phyloP scores from a whole-genome alignment of 768 basidiomycete genomes.

The Leccinum aurantiacum region DNA sequence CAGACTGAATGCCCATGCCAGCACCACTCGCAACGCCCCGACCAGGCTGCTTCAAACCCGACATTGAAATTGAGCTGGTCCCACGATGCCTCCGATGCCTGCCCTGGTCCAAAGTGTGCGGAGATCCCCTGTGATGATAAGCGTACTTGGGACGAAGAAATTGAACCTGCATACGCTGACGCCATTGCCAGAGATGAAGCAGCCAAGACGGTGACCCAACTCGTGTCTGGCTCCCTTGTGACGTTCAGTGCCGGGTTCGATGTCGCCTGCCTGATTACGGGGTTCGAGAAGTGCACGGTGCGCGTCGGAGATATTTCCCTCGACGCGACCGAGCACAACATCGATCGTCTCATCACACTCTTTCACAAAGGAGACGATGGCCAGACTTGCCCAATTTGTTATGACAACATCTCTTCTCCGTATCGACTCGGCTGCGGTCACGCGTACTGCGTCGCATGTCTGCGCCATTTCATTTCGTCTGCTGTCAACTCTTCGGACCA shows the following conservation, averaged over 20 bases:
- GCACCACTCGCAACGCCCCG: neutral
- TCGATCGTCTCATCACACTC: constrained; percentile 45
- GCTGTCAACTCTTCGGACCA: constrained; percentile 48
- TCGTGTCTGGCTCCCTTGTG: constrained; percentile 49
- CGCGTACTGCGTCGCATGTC: constrained; percentile 60
- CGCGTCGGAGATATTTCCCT: constrained; percentile 46
- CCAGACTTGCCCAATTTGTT: constrained; percentile 54
- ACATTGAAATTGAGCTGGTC: neutral
- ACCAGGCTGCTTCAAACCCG: neutral
- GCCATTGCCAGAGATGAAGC: constrained; percentile 39
- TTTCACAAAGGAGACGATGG: constrained; percentile 30
- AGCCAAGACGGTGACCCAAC: constrained; percentile 38
- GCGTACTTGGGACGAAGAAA: neutral
- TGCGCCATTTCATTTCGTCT: constrained; percentile 56
- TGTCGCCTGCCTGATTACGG: constrained; percentile 44
- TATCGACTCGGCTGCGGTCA: constrained; percentile 63
- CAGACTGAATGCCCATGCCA: neutral
- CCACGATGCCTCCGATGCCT: constrained; percentile 13
- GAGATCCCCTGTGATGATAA: constrained; percentile 17
- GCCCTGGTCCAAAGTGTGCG: constrained; percentile 24
- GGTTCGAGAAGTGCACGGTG: constrained; percentile 53
- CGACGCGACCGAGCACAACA: constrained; percentile 39
- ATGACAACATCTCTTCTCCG: constrained; percentile 41
- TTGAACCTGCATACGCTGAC: constrained; percentile 3
- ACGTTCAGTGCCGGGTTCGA: constrained; percentile 51